phyloP scores from a whole-genome alignment of 768 basidiomycete species.

The Pleurotus giganteus region DNA sequence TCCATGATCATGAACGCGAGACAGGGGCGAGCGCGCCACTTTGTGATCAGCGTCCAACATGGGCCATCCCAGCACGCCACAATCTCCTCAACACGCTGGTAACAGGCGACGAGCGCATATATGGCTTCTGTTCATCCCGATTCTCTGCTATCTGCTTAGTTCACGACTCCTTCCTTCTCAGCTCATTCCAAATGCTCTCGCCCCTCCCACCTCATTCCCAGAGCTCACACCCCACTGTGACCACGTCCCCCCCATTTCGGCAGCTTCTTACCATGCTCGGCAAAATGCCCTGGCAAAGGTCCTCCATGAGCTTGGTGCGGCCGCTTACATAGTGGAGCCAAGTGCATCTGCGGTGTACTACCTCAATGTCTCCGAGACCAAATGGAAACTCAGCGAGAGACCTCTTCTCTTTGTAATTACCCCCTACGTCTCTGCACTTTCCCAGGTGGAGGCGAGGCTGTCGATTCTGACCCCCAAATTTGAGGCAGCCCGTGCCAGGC shows the following conservation, averaged over 20 bases:
- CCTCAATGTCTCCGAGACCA: conserved; percentile 59
- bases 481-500: conserved; percentile 67
- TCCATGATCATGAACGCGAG: background rate
- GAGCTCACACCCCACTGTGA: conserved; percentile 40
- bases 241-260: conserved; percentile 43
- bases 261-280: conserved; percentile 46
- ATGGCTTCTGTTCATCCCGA: background rate
- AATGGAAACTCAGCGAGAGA: conserved; percentile 77
- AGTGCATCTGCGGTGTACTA: conserved; percentile 70
- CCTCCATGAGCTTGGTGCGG: conserved; percentile 48
- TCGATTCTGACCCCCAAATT: conserved; percentile 75
- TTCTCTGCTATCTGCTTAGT: background rate
- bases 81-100: background rate
- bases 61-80: conserved; percentile 6
- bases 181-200: background rate
- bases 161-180: background rate
- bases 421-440: conserved; percentile 28
- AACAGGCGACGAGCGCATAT: background rate
- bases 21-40: background rate
- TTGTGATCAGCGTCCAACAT: conserved; percentile 1
- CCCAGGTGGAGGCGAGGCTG: conserved; percentile 38
- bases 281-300: conserved; percentile 51
- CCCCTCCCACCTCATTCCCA: background rate
- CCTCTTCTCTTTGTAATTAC: conserved; percentile 70
- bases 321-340: conserved; percentile 80